Evolutionary conservation across 139 green algal genomes (phyloP).

Genomic region (Edaphochlamys debaryana): DNA sequence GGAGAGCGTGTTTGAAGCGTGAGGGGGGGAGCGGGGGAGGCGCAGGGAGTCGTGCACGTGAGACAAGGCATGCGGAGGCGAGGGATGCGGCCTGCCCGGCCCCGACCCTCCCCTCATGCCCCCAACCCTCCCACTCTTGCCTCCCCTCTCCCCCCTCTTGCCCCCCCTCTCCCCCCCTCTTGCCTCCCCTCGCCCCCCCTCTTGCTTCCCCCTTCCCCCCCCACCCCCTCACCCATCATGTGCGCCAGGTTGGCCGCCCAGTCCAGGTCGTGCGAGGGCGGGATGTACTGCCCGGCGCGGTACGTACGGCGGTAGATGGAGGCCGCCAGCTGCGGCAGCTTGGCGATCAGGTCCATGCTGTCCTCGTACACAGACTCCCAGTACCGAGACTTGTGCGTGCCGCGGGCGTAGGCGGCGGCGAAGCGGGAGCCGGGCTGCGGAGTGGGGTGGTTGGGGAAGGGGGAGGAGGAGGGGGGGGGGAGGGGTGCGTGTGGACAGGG

Average conservation of each 20-base stretch:
- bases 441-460: background rate
- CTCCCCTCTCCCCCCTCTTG: too few species aligned
- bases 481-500: too few species aligned
- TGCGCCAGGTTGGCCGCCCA: constrained; percentile 95
- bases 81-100: too few species aligned
- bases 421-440: constrained; percentile 87
- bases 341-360: constrained; percentile 93
- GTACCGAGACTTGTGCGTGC: constrained; percentile 93
- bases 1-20: background rate
- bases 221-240: constrained; percentile 89
- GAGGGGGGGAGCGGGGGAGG: background rate
- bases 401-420: constrained; percentile 82
- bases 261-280: constrained; percentile 81
- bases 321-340: constrained; percentile 90
- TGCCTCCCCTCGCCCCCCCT: background rate
- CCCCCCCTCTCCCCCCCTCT: background rate
- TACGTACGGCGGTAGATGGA: constrained; percentile 72
- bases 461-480: background rate
- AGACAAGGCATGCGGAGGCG: too few species aligned
- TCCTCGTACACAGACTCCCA: constrained; percentile 95
- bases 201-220: background rate
- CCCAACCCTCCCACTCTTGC: too few species aligned
- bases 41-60: background rate
- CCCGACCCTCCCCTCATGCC: too few species aligned
- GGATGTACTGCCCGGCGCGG: constrained; percentile 62